Evolutionary conservation across 1,139 yeast genomes (phyloP), one percentile per base, ranked within the genome.

Genomic region (Saccharomyces hybrid): DNA sequence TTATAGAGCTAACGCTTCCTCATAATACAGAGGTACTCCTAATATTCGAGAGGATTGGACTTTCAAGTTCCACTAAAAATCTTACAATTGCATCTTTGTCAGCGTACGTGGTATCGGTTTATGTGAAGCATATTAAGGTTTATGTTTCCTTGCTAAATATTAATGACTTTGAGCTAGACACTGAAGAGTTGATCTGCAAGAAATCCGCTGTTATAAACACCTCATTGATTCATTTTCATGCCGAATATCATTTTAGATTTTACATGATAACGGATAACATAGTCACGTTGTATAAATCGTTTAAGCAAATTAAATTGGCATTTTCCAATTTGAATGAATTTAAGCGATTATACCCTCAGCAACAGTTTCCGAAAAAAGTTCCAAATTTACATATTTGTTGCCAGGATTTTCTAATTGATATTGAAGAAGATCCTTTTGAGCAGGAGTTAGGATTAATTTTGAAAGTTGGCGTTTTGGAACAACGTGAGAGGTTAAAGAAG

Each of bases 391-490:
- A 76, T 9, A 52, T 89, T 11, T 74, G 68, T 52, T 71, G 90
- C 0, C 72, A 75, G 5, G 73, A 73, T 29, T 62, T 88, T 5
- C 42, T 58, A 3, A 54, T 69, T 11, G 64, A 63, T 44, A 67
- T 69, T 7, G 70, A 69, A 52, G 96, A 88, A 69, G 96, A 89
- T 69, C 87, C 90, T 2, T 89, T 90, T 70, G 97, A 90, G 69
- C 74, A 83, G n/a, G 87, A 87, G 60, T 71, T 90, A 51, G 82
- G 81, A 13, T 76, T 87, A 74, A 84, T 86, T 41, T 86, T 78
- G 66, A 88, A 85, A 62, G 76, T 86, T 14, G 96, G 96, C 1
- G 64, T 77, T 50, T 72, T 81, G 2, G 96, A 88, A 61, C 95
- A 86, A 63, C 73, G 80, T 51, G 78, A 79, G 54, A 72, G 97